Conservation (phyloP, 768 basidiomycete genomes). For the Chalciporus pseudorubinellus region DNA sequence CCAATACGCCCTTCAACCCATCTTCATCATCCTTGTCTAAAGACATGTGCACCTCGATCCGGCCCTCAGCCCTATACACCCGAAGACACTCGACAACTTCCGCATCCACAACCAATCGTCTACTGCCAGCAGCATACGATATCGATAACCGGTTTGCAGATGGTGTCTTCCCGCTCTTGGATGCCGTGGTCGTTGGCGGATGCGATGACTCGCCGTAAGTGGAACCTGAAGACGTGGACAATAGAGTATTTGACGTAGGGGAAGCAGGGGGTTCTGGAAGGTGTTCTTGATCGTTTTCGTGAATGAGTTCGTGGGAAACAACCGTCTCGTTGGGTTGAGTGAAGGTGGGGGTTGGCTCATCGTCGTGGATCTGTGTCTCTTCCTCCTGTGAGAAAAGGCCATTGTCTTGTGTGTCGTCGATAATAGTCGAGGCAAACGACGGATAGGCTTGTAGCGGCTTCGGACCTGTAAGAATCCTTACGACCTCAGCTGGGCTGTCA, state of each 20-base stretch:
- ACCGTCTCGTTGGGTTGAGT: conserved; percentile 17
- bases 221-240: conserved; percentile 32
- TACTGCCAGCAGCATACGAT: conserved; percentile 86
- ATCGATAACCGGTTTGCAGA: conserved; percentile 90
- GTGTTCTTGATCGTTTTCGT: conserved; percentile 41
- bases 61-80: conserved; percentile 78
- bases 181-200: conserved; percentile 22
- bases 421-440: conserved; percentile 52
- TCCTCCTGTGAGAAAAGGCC: conserved; percentile 29
- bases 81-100: conserved; percentile 79
- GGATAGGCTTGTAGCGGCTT: conserved; percentile 41
- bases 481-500: neutral
- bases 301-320: conserved; percentile 8
- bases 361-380: conserved; percentile 14
- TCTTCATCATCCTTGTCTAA: conserved; percentile 54
- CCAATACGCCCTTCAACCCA: conserved; percentile 71
- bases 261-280: conserved; percentile 60
- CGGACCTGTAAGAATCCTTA: conserved; percentile 8
- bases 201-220: conserved; percentile 47
- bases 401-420: conserved; percentile 42
- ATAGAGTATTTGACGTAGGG: conserved; percentile 49
- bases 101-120: conserved; percentile 86
- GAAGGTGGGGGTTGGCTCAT: conserved; percentile 22
- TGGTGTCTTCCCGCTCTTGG: conserved; percentile 47
- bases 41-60: conserved; percentile 77